Evolutionary conservation across 305 asterid species (phyloP), one percentile per base, ranked within the genome.

Genomic region (Solanum hybrid): DNA sequence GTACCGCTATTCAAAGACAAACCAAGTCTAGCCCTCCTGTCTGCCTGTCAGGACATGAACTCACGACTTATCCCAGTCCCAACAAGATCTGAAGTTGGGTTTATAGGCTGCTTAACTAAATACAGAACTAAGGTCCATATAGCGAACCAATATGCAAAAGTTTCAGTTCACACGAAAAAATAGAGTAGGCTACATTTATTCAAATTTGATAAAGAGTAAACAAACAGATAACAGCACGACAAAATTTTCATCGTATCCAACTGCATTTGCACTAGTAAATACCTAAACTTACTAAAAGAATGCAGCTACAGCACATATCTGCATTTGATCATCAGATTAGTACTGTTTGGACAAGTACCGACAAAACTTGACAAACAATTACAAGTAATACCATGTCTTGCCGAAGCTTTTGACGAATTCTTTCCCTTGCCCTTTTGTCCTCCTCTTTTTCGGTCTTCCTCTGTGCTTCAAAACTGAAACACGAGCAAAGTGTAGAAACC

Each of bases 351-450:
- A 82, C 57, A 73, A 79, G 83, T 86, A 38, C 34, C 26, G 20
- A 73, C 34, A 29, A 89, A 82, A 29, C 11, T 27, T 80, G n/a
- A 86, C 32, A 29, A 32, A 26, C 20, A 70, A 10, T 24, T 79
- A 51, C 22, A 6, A 39, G 83, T 32, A 31, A 89, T 90, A 95
- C 98, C 98, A 94, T 96, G 91, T 96, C 99, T 87, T 94, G 98
- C 89, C 91, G 95, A 86, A 96, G 93, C 90, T 95, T 95, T 90
- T 93, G 96, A 78, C 93, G 96, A 91, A 95, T 89, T 90, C 79
- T 94, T 87, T 95, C 98, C 84, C 95, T 93, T 61, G 96, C 96
- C 91, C 93, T 91, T 93, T 90, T 94, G 92, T 92, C 95, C 91
- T 96, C 98, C 89, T 92, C 96, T 93, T 94, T 95, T 68, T 93